A percentile compares a stretch with the other conserved stretches of the same genome.
These are phyloP conservation scores for Aurantiochytrium sp. DNA, from an alignment of 108 stramenopile genomes.

Conservation along the genomic window DNA sequence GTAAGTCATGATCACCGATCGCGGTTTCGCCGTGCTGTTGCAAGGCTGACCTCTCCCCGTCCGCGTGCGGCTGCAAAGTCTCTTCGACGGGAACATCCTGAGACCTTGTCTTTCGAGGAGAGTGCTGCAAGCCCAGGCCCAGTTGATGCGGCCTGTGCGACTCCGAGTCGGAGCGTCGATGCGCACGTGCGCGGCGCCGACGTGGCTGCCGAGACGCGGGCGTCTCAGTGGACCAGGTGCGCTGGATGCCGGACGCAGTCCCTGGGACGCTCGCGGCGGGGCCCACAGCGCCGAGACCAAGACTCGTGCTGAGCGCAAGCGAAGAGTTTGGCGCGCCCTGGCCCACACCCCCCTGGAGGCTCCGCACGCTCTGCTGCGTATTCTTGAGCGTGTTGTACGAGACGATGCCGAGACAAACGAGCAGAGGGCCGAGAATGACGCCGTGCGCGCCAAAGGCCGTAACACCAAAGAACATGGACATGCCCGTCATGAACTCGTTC, in stretches of 20 bases:
- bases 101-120: too few species aligned
- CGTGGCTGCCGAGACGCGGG: not conserved
- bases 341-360: not conserved
- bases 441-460: slow-evolving; percentile 20
- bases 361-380: not conserved
- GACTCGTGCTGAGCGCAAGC: too few species aligned
- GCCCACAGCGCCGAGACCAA: too few species aligned
- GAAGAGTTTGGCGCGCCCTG: not conserved
- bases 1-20: too few species aligned
- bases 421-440: not conserved
- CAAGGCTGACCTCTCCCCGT: too few species aligned
- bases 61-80: too few species aligned
- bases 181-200: not conserved
- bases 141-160: too few species aligned
- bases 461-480: slow-evolving; percentile 28
- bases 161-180: not conserved
- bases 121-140: too few species aligned
- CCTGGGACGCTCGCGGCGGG: too few species aligned
- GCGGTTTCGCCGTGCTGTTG: too few species aligned
- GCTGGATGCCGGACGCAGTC: not conserved
- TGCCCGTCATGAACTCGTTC: not conserved
- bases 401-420: slow-evolving; percentile 12
- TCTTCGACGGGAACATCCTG: too few species aligned
- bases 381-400: not conserved
- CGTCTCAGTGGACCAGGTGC: not conserved